Evolutionary conservation across 169 alveolate genomes (phyloP).

Genomic region (Cystoisospora suis): DNA sequence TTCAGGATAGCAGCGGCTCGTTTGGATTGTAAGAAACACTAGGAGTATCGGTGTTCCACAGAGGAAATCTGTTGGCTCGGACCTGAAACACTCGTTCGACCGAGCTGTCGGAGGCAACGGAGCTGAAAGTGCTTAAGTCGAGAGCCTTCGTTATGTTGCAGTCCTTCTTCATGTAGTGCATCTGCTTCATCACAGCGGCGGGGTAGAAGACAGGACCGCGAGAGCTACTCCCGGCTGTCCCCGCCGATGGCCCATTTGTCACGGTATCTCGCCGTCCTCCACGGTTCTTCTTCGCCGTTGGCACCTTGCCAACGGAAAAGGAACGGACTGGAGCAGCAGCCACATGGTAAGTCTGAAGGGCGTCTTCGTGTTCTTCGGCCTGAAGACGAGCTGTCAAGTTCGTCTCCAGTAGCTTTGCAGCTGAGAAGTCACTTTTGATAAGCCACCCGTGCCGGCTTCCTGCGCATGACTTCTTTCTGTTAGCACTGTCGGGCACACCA

Average conservation of each 20-base stretch:
- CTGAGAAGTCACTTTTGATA: slow-evolving; percentile 53
- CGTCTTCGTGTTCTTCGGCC: background rate
- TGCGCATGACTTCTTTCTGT: background rate
- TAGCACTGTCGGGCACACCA: background rate
- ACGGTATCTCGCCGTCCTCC: background rate
- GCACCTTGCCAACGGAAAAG: background rate
- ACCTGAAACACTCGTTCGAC: slow-evolving; percentile 63
- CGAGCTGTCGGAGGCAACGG: slow-evolving; percentile 51
- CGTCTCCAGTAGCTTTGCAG: slow-evolving; percentile 59
- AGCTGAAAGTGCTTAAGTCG: slow-evolving; percentile 46
- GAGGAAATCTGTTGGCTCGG: no score
- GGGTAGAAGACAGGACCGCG: background rate
- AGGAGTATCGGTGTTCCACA: no score
- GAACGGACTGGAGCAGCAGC: background rate
- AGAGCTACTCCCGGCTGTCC: background rate
- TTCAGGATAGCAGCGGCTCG: no score
- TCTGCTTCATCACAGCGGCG: slow-evolving; percentile 63
- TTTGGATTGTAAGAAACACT: no score
- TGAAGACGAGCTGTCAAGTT: slow-evolving; percentile 15
- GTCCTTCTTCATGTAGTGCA: slow-evolving; percentile 50
- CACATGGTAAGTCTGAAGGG: background rate
- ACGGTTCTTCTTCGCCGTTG: background rate
- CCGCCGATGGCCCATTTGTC: background rate
- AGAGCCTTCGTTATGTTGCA: slow-evolving; percentile 58
- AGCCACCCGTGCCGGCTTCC: slow-evolving; percentile 48